These are phyloP conservation scores for Periglandula ipomoeae DNA, from an alignment of 2,329 filamentous ascomycete species.

Conservation along the genomic window DNA sequence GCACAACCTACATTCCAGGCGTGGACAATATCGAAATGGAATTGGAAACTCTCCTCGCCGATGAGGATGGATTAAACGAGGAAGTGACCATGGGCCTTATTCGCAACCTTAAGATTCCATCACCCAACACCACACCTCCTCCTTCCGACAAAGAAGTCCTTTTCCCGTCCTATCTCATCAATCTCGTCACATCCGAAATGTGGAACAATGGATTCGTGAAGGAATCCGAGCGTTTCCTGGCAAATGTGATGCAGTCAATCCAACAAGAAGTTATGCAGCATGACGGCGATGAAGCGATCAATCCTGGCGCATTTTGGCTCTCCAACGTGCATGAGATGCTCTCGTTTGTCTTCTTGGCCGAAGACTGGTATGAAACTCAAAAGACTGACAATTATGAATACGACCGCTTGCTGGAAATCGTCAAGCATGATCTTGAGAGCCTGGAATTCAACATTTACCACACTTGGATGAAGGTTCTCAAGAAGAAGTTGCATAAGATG, in stretches of 20 bases:
- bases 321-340: constrained; percentile 99
- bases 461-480: constrained; percentile 99
- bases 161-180: constrained; percentile 98
- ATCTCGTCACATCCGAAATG: constrained; percentile 98
- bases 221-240: constrained; percentile 96
- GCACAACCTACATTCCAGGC: constrained; percentile 68
- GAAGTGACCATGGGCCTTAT: constrained; percentile 96
- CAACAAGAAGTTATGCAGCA: constrained; percentile 99
- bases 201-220: constrained; percentile 99
- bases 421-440: constrained; percentile 97
- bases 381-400: constrained; percentile 99
- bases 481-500: constrained; percentile 99
- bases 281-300: constrained; percentile 93
- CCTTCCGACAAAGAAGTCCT: constrained; percentile 97
- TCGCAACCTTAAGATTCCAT: constrained; percentile 90
- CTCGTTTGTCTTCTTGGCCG: constrained; percentile 96
- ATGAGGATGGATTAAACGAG: constrained; percentile 92
- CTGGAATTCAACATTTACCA: constrained; percentile 99
- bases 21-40: constrained; percentile 91
- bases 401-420: constrained; percentile 91
- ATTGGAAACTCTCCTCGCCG: constrained; percentile 83
- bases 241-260: constrained; percentile 99
- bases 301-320: constrained; percentile 95
- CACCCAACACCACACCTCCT: constrained; percentile 74
- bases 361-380: constrained; percentile 99